A percentile compares a stretch with the other conserved stretches of the same genome.
Conservation (phyloP, 495 filamentous ascomycete species). For the Paragyromitra xinjiangensis region DNA sequence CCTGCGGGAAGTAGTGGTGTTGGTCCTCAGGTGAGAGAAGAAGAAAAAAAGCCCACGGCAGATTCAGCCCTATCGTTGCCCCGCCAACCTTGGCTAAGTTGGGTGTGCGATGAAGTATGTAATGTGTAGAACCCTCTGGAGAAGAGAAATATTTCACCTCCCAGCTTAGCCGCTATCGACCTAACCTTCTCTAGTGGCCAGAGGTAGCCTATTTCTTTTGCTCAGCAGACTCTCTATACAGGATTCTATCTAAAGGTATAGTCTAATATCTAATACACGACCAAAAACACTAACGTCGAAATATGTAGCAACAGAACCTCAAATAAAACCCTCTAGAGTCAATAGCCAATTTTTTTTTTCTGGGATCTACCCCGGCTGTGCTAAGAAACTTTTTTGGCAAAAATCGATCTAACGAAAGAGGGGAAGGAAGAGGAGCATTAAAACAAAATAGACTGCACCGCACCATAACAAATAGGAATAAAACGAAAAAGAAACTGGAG, state of each 20-base stretch:
- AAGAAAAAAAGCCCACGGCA: background rate
- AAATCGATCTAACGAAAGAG: slow-evolving; percentile 8
- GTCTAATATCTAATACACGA: slow-evolving; percentile 32
- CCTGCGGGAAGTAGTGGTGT: background rate
- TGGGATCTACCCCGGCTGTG: background rate
- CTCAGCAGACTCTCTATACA: slow-evolving; percentile 7
- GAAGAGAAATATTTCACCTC: background rate
- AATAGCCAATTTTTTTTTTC: background rate
- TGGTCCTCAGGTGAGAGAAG: background rate
- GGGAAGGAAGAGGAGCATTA: slow-evolving; percentile 4
- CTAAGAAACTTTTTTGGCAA: background rate
- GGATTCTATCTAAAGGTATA: slow-evolving; percentile 13
- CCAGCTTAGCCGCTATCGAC: background rate
- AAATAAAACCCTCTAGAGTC: slow-evolving; percentile 1
- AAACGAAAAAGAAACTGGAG: background rate
- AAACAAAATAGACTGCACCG: slow-evolving; percentile 25
- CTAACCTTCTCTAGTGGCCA: background rate
- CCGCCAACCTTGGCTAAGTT: background rate
- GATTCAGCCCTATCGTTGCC: background rate
- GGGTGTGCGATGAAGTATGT: background rate
- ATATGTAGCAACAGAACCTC: slow-evolving; percentile 5
- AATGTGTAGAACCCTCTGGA: background rate
- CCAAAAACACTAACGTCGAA: slow-evolving; percentile 28
- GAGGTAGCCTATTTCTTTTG: background rate
- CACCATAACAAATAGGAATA: slow-evolving; percentile 19